phyloP scores from a whole-genome alignment of 768 basidiomycete genomes.

The Cyclocybe aegerita region DNA sequence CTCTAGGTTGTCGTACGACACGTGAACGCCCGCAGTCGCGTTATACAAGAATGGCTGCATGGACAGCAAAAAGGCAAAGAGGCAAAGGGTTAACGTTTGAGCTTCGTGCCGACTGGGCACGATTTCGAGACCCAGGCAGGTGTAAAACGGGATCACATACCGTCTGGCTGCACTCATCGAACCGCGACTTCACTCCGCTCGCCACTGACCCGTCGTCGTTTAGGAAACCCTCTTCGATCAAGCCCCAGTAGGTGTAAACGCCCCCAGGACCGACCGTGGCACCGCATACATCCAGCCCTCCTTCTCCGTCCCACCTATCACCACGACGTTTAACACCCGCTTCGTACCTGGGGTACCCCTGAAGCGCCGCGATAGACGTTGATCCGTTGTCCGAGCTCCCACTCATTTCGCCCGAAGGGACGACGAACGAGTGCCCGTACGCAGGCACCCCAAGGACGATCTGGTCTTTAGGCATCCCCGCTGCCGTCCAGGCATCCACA shows the following conservation, averaged over 20 bases:
- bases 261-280: conserved; percentile 49
- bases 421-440: conserved; percentile 79
- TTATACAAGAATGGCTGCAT: conserved; percentile 70
- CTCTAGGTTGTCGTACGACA: conserved; percentile 64
- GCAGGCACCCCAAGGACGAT: conserved; percentile 84
- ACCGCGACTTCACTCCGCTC: conserved; percentile 49
- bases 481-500: conserved; percentile 69
- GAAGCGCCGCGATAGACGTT: conserved; percentile 29
- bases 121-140: no score
- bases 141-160: conserved; percentile 33
- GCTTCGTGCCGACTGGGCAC: no score
- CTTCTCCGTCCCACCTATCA: conserved; percentile 55
- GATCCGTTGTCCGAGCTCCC: conserved; percentile 11
- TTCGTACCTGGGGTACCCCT: conserved; percentile 55
- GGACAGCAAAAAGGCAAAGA: conserved; percentile 2
- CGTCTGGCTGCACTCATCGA: conserved; percentile 72
- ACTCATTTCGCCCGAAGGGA: conserved; percentile 33
- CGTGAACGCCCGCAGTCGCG: conserved; percentile 46
- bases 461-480: conserved; percentile 70
- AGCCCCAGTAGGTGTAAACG: conserved; percentile 61
- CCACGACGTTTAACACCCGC: conserved; percentile 41
- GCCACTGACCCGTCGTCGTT: conserved; percentile 37
- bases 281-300: conserved; percentile 60
- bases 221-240: conserved; percentile 58
- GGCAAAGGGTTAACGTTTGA: not conserved